These are phyloP conservation scores for Pythium rishiriense DNA, from an alignment of 352 stramenopile genomes.

Conservation along the genomic window DNA sequence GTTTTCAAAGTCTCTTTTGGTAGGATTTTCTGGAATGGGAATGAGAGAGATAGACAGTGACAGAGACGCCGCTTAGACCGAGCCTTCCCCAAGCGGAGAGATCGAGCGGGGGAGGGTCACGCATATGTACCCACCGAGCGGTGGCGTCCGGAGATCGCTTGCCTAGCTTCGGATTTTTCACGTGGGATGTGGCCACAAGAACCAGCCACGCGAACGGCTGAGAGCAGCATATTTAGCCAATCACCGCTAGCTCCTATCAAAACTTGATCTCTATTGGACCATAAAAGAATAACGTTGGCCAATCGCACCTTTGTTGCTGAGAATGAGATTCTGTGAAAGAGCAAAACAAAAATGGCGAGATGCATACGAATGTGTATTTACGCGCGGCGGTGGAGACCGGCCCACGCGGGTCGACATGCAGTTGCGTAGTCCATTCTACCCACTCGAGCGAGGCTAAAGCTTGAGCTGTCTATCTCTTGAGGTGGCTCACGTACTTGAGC, in stretches of 20 bases:
- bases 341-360: background rate
- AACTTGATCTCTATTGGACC: background rate
- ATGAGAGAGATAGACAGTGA: background rate
- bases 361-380: constrained; percentile 8
- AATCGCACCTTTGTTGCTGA: background rate
- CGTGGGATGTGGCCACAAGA: constrained; percentile 10
- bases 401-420: background rate
- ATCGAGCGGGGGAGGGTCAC: background rate
- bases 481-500: constrained; percentile 67
- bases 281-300: background rate
- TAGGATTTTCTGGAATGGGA: background rate
- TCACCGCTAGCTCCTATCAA: background rate
- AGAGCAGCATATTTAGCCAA: background rate
- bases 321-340: background rate
- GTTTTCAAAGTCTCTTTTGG: too few species aligned
- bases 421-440: background rate
- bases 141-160: background rate
- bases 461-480: constrained; percentile 47
- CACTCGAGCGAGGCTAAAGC: too few species aligned
- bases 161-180: background rate
- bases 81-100: background rate
- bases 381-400: background rate
- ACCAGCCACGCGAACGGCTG: constrained; percentile 13
- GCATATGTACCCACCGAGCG: background rate
- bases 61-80: background rate